Conservation (phyloP, 371 early-diverging fungal species). For the Apophysomyces elegans region DNA sequence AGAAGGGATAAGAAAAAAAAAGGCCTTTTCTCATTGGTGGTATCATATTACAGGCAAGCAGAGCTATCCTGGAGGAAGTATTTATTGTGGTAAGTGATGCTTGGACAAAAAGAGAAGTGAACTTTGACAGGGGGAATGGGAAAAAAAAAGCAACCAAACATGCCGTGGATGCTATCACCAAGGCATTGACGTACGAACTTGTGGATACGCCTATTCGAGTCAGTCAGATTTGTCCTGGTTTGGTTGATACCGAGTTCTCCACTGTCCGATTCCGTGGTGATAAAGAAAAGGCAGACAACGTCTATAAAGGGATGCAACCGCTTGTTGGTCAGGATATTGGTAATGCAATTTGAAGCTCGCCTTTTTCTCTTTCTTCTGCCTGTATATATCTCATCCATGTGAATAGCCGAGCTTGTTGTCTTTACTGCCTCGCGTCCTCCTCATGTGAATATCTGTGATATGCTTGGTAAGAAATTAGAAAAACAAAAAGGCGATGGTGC, state of each 20-base stretch:
- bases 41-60: conserved; percentile 37
- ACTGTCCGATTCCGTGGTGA: conserved; percentile 86
- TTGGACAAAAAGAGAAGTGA: background rate
- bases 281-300: conserved; percentile 74
- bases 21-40: background rate
- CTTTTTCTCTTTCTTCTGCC: background rate
- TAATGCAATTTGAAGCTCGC: conserved; percentile 21
- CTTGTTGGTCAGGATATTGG: conserved; percentile 73
- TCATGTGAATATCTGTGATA: conserved; percentile 85
- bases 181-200: conserved; percentile 81
- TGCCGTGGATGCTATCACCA: conserved; percentile 86
- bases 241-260: conserved; percentile 94
- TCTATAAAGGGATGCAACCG: conserved; percentile 81
- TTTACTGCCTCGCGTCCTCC: conserved; percentile 84
- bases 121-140: background rate
- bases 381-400: background rate
- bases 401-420: conserved; percentile 75
- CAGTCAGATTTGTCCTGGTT: conserved; percentile 75
- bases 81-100: conserved; percentile 72
- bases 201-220: conserved; percentile 79
- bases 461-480: conserved; percentile 46
- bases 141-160: conserved; percentile 74
- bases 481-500: too few relatives aligned
- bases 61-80: conserved; percentile 76
- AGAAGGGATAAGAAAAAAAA: conserved; percentile 37